A percentile compares a stretch with the other conserved stretches of the same genome.
phyloP scores from a whole-genome alignment of 306 rosid species.

The Glycine tomentella region DNA sequence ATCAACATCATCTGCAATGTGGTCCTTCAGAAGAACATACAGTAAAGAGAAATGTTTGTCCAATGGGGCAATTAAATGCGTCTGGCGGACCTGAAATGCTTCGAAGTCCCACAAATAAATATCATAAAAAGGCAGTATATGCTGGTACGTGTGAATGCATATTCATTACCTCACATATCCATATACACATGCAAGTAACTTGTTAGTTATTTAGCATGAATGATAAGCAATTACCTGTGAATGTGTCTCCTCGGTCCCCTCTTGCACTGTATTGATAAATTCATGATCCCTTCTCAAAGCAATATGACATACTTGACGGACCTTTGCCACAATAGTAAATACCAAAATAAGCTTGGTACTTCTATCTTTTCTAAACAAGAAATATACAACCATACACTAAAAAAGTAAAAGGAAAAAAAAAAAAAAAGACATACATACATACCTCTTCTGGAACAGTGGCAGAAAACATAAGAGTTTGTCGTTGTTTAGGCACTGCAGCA shows the following conservation, averaged over 20 bases:
- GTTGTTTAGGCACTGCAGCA: constrained; percentile 87
- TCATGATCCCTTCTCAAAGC: constrained; percentile 94
- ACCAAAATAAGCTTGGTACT: constrained; percentile 9
- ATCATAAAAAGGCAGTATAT: no score
- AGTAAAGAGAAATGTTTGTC: constrained; percentile 80
- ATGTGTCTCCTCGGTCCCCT: constrained; percentile 93
- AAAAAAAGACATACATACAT: neutral
- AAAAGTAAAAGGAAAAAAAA: neutral
- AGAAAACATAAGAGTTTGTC: constrained; percentile 92
- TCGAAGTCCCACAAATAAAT: constrained; percentile 42
- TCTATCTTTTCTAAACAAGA: constrained; percentile 20
- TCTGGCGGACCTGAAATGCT: constrained; percentile 83
- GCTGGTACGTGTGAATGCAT: neutral
- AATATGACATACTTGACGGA: constrained; percentile 89
- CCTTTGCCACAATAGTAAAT: constrained; percentile 62
- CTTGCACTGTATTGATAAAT: constrained; percentile 82
- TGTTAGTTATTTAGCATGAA: neutral
- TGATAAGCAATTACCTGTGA: constrained; percentile 63
- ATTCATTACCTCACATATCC: neutral
- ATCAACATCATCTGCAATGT: constrained; percentile 88
- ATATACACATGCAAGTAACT: constrained; percentile 4
- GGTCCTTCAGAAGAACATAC: constrained; percentile 78
- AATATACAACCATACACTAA: constrained; percentile 5
- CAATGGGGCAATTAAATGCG: constrained; percentile 76
- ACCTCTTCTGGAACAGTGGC: constrained; percentile 97